phyloP scores from a whole-genome alignment of 2,329 filamentous ascomycete genomes.

The Berkeleyomyces rouxiae region DNA sequence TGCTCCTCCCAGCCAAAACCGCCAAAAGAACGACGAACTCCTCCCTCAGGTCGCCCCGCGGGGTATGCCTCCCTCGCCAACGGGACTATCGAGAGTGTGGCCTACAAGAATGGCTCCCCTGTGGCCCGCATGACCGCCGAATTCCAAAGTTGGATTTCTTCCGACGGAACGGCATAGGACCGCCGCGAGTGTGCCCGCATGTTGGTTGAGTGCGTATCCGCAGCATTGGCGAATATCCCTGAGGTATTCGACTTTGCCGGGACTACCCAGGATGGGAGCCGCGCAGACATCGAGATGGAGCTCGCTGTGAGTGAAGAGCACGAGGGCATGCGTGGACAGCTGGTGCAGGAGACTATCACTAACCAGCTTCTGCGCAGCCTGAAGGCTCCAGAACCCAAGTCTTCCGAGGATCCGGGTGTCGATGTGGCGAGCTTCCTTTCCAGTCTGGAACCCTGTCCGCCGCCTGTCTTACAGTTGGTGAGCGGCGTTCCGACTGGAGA shows the following conservation, averaged over 20 bases:
- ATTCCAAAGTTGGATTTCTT: neutral
- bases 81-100: neutral
- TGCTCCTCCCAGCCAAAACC: too few relatives aligned
- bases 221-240: neutral
- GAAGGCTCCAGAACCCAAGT: neutral
- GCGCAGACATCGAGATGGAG: neutral
- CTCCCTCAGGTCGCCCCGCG: too few relatives aligned
- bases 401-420: neutral
- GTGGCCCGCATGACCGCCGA: neutral
- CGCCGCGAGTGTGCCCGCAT: neutral
- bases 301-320: neutral
- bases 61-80: too few relatives aligned
- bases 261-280: neutral
- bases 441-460: too few relatives aligned
- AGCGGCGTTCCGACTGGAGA: neutral
- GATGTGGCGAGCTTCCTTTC: too few relatives aligned
- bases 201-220: neutral
- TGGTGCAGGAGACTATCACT: neutral
- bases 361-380: neutral
- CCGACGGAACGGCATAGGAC: neutral
- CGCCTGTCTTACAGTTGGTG: too few relatives aligned
- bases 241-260: neutral
- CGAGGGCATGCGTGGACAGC: neutral
- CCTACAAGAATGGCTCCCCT: neutral
- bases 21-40: too few relatives aligned